Evolutionary conservation across 2,329 filamentous ascomycete genomes (phyloP).

Genomic region (Aspergillus tamarii): DNA sequence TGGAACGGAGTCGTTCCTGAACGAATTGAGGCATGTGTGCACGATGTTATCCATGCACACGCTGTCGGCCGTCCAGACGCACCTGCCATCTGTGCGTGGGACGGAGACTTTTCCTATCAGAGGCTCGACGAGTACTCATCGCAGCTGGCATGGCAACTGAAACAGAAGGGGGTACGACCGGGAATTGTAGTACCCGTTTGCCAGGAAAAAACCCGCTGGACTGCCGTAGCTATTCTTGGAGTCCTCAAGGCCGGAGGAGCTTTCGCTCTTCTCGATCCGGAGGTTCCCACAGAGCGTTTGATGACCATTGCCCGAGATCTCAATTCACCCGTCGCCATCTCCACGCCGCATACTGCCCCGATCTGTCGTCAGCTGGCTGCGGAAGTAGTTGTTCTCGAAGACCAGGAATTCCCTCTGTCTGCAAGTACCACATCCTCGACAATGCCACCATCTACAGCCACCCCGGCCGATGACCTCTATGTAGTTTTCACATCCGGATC

Average conservation of each 20-base stretch:
- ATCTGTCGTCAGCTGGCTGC: neutral
- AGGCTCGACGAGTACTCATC: neutral
- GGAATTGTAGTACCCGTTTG: conserved; percentile 12
- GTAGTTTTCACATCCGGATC: conserved; percentile 59
- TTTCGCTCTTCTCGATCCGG: conserved; percentile 16
- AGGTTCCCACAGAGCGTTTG: conserved; percentile 11
- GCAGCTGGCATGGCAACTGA: neutral
- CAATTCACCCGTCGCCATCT: conserved; percentile 14
- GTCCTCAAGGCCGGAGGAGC: conserved; percentile 18
- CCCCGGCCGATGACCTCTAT: conserved; percentile 36
- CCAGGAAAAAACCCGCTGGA: conserved; percentile 11
- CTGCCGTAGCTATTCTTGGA: conserved; percentile 9
- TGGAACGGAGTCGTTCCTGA: no score
- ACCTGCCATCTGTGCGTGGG: neutral
- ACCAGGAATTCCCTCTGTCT: neutral
- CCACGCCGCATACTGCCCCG: neutral
- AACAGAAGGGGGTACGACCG: conserved; percentile 3
- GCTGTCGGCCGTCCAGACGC: neutral
- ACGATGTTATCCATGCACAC: no score
- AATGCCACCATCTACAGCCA: neutral
- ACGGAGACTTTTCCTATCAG: neutral
- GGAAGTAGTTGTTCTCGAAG: neutral
- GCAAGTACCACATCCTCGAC: neutral
- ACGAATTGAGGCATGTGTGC: no score
- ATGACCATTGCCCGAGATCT: no score